Evolutionary conservation across 176 grass and related monocot genomes (phyloP), one percentile per base, ranked within the genome.

Genomic region (Juncus effusus): DNA sequence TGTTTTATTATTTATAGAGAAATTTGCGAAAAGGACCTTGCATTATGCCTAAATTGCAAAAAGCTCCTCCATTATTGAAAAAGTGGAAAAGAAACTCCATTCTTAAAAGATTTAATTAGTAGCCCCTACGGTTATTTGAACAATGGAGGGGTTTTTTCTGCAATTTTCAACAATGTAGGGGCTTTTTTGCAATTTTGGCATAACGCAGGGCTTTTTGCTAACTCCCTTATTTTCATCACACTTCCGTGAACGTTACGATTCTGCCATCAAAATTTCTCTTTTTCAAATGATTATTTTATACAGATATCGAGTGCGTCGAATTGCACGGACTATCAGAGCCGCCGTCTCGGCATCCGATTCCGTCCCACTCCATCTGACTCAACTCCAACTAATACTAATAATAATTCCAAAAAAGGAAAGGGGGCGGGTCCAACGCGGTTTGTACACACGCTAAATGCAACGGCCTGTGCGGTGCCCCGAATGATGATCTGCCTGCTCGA

Each of bases 291-390:
- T 28, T 28, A 28, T 28, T 28, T 28, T 28, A 28, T 1, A 28
- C 75, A 97, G 94, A 92, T 92, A 72, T 97, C 94, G 6, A 97
- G 94, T 6, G 94, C 88, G 4, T 97, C 94, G 7, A 97, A 92
- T 65, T 97, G 94, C 64, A 97, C 85, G 0, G 94, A 97, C 64
- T 97, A 97, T 60, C 94, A 97, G 74, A 97, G 94, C 62, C 77
- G 94, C 67, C 81, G 94, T 36, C 73, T 92, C 0, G 80, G 80
- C 36, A 92, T 97, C 63, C 88, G 88, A 3, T 97, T 83, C 51
- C 88, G 83, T 5, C 94, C 88, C 70, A 38, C 61, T 40, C 59
- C 80, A 1, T 56, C 73, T 36, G 94, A 92, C 61, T 57, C 68
- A 50, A 56, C 65, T 16, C 11, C 51, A 0, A 7, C 16, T 1